Percentiles rank a stretch among this genome's conserved stretches.
Conservation (phyloP, 1,284 basidiomycete genomes). For the Austroboletus novae-zelandiae region DNA sequence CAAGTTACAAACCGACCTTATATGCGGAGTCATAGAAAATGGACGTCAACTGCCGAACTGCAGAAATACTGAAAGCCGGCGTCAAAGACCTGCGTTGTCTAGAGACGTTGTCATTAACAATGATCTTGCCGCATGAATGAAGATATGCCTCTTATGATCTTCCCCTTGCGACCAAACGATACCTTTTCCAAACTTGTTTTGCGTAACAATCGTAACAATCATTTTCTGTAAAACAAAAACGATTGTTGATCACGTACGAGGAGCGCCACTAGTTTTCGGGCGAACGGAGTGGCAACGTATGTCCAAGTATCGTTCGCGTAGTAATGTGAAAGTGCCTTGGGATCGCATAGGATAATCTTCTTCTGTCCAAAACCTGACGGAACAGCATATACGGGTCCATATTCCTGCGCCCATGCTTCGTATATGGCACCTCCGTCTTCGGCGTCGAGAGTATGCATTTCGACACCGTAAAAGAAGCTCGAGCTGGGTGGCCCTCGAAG, state of each 20-base stretch:
- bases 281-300: constrained; percentile 41
- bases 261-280: constrained; percentile 39
- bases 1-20: not conserved
- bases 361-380: constrained; percentile 41
- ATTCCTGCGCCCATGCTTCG: constrained; percentile 15
- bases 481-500: constrained; percentile 13
- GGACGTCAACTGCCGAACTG: no score
- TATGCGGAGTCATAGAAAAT: no score
- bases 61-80: no score
- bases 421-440: constrained; percentile 10
- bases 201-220: no score
- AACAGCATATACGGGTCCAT: constrained; percentile 16
- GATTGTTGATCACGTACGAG: constrained; percentile 35
- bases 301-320: constrained; percentile 40
- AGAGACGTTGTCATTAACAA: no score
- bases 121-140: not conserved
- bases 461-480: constrained; percentile 9
- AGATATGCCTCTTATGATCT: not conserved
- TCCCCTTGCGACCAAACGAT: constrained; percentile 14
- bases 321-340: constrained; percentile 38
- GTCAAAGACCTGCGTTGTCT: no score
- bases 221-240: no score
- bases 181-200: constrained; percentile 11
- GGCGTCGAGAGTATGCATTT: not conserved
- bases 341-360: constrained; percentile 29